Evolutionary conservation across 1,139 yeast genomes (phyloP), one percentile per base, ranked within the genome.

Genomic region (Yamadazyma jaroonii): DNA sequence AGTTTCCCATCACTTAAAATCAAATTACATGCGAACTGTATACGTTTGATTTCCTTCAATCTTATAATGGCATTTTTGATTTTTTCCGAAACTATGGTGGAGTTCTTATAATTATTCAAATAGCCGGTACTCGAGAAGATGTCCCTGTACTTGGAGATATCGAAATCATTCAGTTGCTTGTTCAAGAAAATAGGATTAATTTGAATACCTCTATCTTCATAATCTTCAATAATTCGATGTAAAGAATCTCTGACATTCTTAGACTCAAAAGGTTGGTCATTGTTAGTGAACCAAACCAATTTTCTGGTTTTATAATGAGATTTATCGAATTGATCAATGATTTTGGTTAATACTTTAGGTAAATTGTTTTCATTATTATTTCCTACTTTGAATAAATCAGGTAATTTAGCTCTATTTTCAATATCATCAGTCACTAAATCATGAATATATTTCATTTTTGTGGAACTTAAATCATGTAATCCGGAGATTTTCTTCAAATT

Each of bases 171-270:
- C 2, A 31, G 23, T 6, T 36, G 41, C 14, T 42, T 49, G 4
- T 72, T 65, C 29, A 88, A 56, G 49, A 90, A 81, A 37, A 86
- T 72, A 0, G 97, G 95, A 15, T 68, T 64, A 12, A 89, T 71
- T 11, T 62, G 63, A 23, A 84, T 78, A 27, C 61, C 63, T 13
- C 65, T 62, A 37, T 74, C 74, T 36, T 74, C 73, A 36, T 77
- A 67, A 56, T 87, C 95, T 34, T 74, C 71, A 21, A 85, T 71
- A 4, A 82, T 67, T 14, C 77, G 76, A 52, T 82, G 74, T 12
- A 88, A 58, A 6, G 76, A 52, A 33, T 61, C 61, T 38, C 62
- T 61, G 4, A 62, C 47, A 0, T 54, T 42, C 7, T 49, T 47
- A n/a, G 35, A 22, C 15, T 44, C 36, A 41, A 54, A 69, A 2